Evolutionary conservation across 225 moss, liverwort and hornwort genomes (phyloP).

Genomic region (Physcomitrellopsis africana): DNA sequence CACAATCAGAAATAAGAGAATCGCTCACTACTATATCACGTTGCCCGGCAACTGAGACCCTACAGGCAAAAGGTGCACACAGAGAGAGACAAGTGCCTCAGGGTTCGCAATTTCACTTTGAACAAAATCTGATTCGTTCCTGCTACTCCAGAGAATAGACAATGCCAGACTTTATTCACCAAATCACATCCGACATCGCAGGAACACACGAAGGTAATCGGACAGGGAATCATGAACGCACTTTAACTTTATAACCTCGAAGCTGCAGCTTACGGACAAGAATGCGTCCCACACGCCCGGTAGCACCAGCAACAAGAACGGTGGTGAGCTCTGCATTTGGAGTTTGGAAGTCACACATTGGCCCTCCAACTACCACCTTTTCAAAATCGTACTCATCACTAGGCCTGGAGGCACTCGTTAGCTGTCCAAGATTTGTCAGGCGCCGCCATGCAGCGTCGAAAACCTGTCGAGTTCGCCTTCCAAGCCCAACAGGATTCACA

Average conservation of each 20-base stretch:
- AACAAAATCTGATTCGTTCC: not conserved
- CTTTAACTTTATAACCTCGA: constrained; percentile 91
- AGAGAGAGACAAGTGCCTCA: not conserved
- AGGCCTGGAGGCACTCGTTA: constrained; percentile 57
- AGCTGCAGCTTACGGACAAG: constrained; percentile 80
- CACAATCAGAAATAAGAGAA: not conserved
- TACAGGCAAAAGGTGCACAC: not conserved
- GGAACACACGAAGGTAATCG: not conserved
- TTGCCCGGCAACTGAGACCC: not conserved
- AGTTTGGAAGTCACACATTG: constrained; percentile 88
- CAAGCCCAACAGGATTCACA: constrained; percentile 84
- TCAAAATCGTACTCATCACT: constrained; percentile 65
- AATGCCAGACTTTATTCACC: not conserved
- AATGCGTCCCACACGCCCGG: constrained; percentile 81
- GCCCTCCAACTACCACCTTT: constrained; percentile 68
- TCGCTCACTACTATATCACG: not conserved
- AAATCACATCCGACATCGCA: not conserved
- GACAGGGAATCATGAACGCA: not conserved
- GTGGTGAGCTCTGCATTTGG: constrained; percentile 90
- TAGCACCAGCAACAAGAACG: constrained; percentile 82
- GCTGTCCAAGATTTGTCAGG: constrained; percentile 77
- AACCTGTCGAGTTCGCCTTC: constrained; percentile 69
- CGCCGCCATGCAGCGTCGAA: constrained; percentile 83
- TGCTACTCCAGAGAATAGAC: not conserved
- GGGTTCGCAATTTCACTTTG: not conserved